Evolutionary conservation across 495 filamentous ascomycete genomes (phyloP).

Genomic region (Acidiella bohemica): DNA sequence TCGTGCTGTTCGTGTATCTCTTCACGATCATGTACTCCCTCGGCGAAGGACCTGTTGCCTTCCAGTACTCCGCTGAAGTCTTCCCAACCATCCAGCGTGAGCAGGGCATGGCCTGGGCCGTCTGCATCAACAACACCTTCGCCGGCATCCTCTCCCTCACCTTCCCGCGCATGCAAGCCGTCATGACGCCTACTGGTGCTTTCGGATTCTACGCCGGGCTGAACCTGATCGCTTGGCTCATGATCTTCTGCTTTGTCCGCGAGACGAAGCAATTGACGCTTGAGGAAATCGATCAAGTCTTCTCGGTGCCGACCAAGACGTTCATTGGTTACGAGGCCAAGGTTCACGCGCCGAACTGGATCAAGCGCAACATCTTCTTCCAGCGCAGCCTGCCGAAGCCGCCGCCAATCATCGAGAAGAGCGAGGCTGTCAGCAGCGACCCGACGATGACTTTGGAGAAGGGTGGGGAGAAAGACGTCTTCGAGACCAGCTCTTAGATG

Average conservation of each 20-base stretch:
- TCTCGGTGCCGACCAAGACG: constrained; percentile 23
- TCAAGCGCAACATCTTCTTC: constrained; percentile 55
- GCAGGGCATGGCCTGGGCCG: constrained; percentile 27
- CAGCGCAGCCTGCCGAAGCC: constrained; percentile 39
- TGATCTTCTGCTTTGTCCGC: constrained; percentile 64
- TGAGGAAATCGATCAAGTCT: constrained; percentile 38
- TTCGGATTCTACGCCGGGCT: constrained; percentile 51
- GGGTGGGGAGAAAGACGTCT: no score
- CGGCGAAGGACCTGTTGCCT: constrained; percentile 25
- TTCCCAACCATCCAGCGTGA: constrained; percentile 28
- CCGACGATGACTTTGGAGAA: no score
- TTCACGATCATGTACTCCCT: constrained; percentile 24
- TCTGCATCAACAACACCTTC: constrained; percentile 25
- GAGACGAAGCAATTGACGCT: constrained; percentile 71
- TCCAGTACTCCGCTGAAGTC: constrained; percentile 30
- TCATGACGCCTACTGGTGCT: constrained; percentile 22
- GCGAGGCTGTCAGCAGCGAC: neutral
- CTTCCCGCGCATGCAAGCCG: constrained; percentile 24
- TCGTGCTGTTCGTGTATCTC: constrained; percentile 34
- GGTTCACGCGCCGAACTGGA: constrained; percentile 53
- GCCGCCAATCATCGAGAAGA: constrained; percentile 30
- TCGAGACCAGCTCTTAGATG: no score
- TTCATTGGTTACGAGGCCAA: constrained; percentile 35
- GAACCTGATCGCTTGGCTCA: constrained; percentile 52
- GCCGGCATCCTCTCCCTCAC: constrained; percentile 25